Evolutionary conservation across 2,329 filamentous ascomycete genomes (phyloP), one percentile per base, ranked within the genome.

Genomic region (Phaeosphaeria sp.): DNA sequence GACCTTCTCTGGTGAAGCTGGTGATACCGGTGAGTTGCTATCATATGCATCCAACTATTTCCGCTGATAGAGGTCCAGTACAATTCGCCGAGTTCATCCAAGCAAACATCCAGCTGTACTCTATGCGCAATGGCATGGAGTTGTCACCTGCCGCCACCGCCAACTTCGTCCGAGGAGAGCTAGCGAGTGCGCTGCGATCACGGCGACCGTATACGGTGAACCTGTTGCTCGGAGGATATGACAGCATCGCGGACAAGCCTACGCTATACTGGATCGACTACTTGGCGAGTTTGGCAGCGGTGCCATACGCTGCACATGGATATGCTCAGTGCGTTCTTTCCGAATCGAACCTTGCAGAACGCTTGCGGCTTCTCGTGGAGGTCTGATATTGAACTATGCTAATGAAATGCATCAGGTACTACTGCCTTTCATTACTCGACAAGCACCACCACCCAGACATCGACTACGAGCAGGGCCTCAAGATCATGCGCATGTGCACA

Each of bases 51-150:
- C 27, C 23, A n/a, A 52, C 36, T 39, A 56, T 59, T 18, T 39
- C 63, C 62, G 44, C 65, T 56, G 5, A 9, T 33, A 17, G 36
- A 36, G 46, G 57, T 27, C 5, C 76, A 97, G 93, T 98, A 63
- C 94, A 99, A 89, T 99, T 99, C 79, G 92, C 96, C 78, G 95
- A 99, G 83, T 99, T 94, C 83, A 96, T 99, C 79, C 93, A 98
- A 87, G 93, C 94, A 77, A 99, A 99, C 80, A 89, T 95, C 64
- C 92, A 97, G 81, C 90, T 99, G 76, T 99, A 99, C 83, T 93
- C 91, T 68, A 99, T 98, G 93, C 92, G 96, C 76, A 98, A 98
- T 79, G 91, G 93, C 80, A 90, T 90, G 75, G 92, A 97, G 73
- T 88, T 99, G 60, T 92, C 92, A 46, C 94, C 95, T 10, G 89